Evolutionary conservation across 805 yeast species (phyloP).

Genomic region (Suhomyces vadensis): DNA sequence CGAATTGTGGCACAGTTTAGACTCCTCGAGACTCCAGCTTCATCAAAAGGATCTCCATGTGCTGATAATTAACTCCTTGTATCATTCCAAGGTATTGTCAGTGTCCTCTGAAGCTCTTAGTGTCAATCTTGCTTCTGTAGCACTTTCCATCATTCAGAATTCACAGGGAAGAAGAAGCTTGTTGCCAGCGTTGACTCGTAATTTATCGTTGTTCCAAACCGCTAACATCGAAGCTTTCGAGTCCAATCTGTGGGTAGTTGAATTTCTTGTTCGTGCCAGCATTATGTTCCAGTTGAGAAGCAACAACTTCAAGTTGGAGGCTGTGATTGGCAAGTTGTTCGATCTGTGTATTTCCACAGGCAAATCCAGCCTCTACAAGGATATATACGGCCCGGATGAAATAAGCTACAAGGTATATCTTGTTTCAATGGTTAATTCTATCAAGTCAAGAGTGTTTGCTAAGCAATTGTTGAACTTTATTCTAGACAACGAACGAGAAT

Average conservation of each 20-base stretch:
- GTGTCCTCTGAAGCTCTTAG: constrained; percentile 27
- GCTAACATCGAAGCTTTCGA: constrained; percentile 36
- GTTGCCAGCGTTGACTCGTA: constrained; percentile 56
- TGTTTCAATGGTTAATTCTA: constrained; percentile 45
- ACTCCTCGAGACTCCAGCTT: constrained; percentile 59
- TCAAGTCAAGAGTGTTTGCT: constrained; percentile 29
- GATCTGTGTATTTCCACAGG: constrained; percentile 34
- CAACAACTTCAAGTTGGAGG: constrained; percentile 61
- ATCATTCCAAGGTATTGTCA: constrained; percentile 47
- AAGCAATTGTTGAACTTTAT: constrained; percentile 34
- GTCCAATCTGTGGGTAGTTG: constrained; percentile 50
- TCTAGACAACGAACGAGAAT: constrained; percentile 35
- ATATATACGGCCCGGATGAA: constrained; percentile 61
- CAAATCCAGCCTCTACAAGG: constrained; percentile 37
- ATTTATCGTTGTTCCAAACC: constrained; percentile 47
- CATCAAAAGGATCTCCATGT: constrained; percentile 67
- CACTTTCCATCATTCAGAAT: constrained; percentile 45
- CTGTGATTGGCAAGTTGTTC: constrained; percentile 51
- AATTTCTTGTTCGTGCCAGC: constrained; percentile 47
- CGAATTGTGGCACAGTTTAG: constrained; percentile 59
- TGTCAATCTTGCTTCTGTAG: constrained; percentile 32
- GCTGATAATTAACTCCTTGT: constrained; percentile 50
- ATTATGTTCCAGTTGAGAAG: constrained; percentile 54
- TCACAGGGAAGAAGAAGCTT: constrained; percentile 67
- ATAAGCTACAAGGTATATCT: constrained; percentile 52